Evolutionary conservation across 176 grass and related monocot genomes (phyloP), one percentile per base, ranked within the genome.

Genomic region (Musa acuminata): DNA sequence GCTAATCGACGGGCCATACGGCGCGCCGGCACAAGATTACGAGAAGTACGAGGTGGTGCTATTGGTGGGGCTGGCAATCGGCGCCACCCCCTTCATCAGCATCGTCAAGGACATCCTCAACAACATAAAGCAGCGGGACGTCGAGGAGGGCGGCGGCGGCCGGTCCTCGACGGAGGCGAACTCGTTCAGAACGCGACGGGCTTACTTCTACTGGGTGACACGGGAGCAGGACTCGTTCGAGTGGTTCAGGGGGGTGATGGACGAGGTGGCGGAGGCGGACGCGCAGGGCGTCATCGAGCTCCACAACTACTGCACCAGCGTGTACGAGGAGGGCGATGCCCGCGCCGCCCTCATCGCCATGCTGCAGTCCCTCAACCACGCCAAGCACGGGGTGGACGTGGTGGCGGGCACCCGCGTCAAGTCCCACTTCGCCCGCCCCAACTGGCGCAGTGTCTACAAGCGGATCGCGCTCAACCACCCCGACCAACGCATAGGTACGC

Each of bases 161-260:
- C 2, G 57, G 11, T 27, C 64, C 1, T 25, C 24, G 26, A 12
- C 25, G 49, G 1, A 8, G 71, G 0, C n/a, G 52, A 7, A 35
- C 59, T 51, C 82, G 27, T 98, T 93, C 69, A 89, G 84, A 79
- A 98, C 90, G 27, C 86, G 88, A 79, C 81, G 87, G 17, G 94
- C 88, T 71, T 93, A 98, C 79, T 98, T 91, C 80, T 98, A 98
- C 72, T 98, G 94, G 94, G 88, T 98, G 52, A 98, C 94, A 8
- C 83, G 90, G 54, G 94, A 98, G 62, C 85, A 98, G 80, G 94
- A 90, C 17, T 93, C 90, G 0, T 98, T 98, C 16, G 94, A 98
- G 26, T 98, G 94, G 94, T 98, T 98, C 80, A 78, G 88, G 59
- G 94, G 94, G 49, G 88, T 98, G 64, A 93, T 98, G 94, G 87